phyloP scores from a whole-genome alignment of 108 stramenopile species.

The Cyclotella atomus region DNA sequence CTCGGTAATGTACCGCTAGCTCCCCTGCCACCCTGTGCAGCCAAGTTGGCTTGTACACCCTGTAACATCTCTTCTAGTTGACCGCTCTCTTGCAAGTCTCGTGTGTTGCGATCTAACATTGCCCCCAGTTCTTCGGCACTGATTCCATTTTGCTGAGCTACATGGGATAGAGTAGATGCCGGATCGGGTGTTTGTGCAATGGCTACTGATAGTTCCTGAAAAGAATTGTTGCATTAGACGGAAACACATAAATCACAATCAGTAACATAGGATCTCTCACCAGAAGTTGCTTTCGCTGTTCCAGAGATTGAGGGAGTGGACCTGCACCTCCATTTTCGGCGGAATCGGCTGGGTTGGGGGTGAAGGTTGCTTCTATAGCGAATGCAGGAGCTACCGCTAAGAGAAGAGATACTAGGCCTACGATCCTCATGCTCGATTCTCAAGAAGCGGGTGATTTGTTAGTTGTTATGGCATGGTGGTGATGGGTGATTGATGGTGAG shows the following conservation, averaged over 20 bases:
- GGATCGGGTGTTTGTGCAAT: conserved; percentile 76
- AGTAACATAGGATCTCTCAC: too few species aligned
- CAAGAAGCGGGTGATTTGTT: too few species aligned
- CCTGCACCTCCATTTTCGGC: conserved; percentile 39
- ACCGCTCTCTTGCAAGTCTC: conserved; percentile 55
- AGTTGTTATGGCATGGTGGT: too few species aligned
- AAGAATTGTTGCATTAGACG: too few species aligned
- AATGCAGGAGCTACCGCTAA: not conserved
- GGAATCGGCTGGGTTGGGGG: conserved; percentile 46
- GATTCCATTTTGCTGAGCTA: conserved; percentile 72
- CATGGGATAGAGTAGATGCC: conserved; percentile 60
- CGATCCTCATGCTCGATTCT: too few species aligned
- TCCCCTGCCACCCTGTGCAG: conserved; percentile 15
- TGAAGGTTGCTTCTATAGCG: conserved; percentile 51
- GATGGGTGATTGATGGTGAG: not conserved
- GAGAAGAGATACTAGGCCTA: conserved; percentile 2
- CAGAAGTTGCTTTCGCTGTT: conserved; percentile 69
- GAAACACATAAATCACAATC: too few species aligned
- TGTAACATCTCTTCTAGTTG: conserved; percentile 34
- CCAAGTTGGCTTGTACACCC: conserved; percentile 31
- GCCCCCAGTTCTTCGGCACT: conserved; percentile 57
- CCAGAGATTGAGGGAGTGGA: conserved; percentile 60
- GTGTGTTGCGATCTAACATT: conserved; percentile 69
- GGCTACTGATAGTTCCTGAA: conserved; percentile 68
- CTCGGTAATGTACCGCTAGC: conserved; percentile 42